phyloP scores from a whole-genome alignment of 2,329 filamentous ascomycete species.

The Phyllosticta citrichinensis region DNA sequence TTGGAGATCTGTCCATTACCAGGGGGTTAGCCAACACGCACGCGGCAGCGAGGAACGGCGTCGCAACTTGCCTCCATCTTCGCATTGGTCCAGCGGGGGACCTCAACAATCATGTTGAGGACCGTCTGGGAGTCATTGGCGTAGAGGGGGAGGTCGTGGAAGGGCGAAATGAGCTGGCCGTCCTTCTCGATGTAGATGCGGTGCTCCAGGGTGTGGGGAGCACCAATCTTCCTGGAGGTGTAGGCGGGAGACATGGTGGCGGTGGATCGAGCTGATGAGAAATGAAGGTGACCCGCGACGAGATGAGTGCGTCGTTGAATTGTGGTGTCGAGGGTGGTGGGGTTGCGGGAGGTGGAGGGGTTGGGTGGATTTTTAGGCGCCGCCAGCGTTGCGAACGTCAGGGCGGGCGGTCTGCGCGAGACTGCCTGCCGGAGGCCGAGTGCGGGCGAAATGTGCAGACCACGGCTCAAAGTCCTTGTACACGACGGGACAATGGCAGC shows the following conservation, averaged over 20 bases:
- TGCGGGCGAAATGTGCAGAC: not conserved
- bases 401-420: conserved; percentile 25
- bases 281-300: conserved; percentile 30
- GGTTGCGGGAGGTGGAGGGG: conserved; percentile 20
- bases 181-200: conserved; percentile 97
- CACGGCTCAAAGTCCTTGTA: conserved; percentile 4
- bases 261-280: conserved; percentile 13
- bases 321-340: conserved; percentile 29
- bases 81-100: conserved; percentile 98
- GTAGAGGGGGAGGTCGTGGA: conserved; percentile 97
- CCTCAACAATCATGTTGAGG: conserved; percentile 99
- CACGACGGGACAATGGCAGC: conserved; percentile 2
- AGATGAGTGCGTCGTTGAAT: conserved; percentile 30
- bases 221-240: conserved; percentile 74
- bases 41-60: not conserved
- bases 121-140: conserved; percentile 93
- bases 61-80: conserved; percentile 79
- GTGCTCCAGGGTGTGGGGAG: conserved; percentile 90
- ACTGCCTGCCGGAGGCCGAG: conserved; percentile 16
- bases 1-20: conserved; percentile 71
- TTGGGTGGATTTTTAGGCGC: conserved; percentile 23
- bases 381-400: conserved; percentile 31
- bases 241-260: conserved; percentile 52
- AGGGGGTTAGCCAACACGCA: not conserved
- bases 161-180: conserved; percentile 85